Percentiles rank a stretch among this genome's conserved stretches.
Conservation (phyloP, 129 eudicot genomes). For the Mikania micrantha region DNA sequence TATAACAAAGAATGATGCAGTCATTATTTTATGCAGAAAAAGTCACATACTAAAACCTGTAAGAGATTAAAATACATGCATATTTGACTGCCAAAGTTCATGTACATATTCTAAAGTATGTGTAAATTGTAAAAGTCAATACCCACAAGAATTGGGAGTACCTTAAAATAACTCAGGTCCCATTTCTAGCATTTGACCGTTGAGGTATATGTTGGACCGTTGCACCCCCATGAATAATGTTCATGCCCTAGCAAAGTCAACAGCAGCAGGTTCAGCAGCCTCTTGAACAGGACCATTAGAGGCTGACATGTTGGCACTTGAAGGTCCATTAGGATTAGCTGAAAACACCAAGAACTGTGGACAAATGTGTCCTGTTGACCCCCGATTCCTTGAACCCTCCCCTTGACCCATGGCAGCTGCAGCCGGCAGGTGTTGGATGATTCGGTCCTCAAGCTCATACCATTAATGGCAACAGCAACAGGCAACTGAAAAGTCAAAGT, state of each 20-base stretch:
- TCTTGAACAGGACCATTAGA: too few relatives aligned
- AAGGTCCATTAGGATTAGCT: conserved; percentile 41
- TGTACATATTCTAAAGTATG: too few relatives aligned
- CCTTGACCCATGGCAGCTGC: conserved; percentile 78
- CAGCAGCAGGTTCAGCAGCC: too few relatives aligned
- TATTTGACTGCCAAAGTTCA: too few relatives aligned
- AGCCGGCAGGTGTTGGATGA: conserved; percentile 83
- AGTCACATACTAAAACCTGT: too few relatives aligned
- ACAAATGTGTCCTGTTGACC: conserved; percentile 42
- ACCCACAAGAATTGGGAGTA: conserved; percentile 11
- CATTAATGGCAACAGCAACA: conserved; percentile 46
- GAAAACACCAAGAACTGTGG: conserved; percentile 60
- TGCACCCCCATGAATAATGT: conserved; percentile 21
- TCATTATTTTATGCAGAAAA: too few relatives aligned
- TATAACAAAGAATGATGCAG: too few relatives aligned
- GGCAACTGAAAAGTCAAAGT: conserved; percentile 44
- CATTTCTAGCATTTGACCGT: conserved; percentile 40
- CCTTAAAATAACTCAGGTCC: conserved; percentile 36
- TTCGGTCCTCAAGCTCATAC: conserved; percentile 70
- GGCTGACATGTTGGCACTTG: too few relatives aligned
- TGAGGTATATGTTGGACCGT: conserved; percentile 13
- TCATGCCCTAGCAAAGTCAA: too few relatives aligned
- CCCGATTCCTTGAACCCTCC: conserved; percentile 51
- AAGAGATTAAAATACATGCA: too few relatives aligned
- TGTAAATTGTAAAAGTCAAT: neutral